Conservation (phyloP, 2,329 filamentous ascomycete genomes). For the Verticillium albo-atrum region DNA sequence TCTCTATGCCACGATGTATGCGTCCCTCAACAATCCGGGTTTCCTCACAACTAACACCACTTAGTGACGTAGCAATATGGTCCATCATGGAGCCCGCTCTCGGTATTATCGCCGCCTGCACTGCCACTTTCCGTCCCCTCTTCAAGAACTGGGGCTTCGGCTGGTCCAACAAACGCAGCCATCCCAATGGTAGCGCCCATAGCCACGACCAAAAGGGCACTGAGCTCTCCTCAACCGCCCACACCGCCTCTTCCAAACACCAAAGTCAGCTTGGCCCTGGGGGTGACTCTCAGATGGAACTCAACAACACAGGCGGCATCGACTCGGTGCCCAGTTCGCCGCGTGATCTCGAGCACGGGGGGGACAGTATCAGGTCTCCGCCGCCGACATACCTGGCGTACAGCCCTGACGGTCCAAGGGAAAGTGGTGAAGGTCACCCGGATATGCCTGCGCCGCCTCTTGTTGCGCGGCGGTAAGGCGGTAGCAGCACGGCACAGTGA, state of each 20-base stretch:
- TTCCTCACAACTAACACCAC: not conserved
- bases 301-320: conserved; percentile 3
- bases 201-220: not conserved
- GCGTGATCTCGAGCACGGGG: not conserved
- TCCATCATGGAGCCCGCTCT: conserved; percentile 26
- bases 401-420: not conserved
- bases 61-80: conserved; percentile 25
- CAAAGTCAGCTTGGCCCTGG: not conserved
- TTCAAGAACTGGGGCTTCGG: conserved; percentile 22
- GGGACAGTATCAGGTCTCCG: not conserved
- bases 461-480: not conserved
- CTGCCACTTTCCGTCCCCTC: conserved; percentile 24
- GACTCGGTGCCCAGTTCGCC: not conserved
- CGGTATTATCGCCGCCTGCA: conserved; percentile 26
- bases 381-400: not conserved
- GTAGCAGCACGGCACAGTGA: not conserved
- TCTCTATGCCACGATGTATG: conserved; percentile 26
- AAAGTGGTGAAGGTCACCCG: not conserved
- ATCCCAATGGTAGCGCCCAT: not conserved
- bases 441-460: conserved; percentile 1
- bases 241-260: not conserved
- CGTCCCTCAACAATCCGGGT: too few relatives aligned
- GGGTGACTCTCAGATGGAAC: conserved; percentile 8
- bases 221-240: not conserved
- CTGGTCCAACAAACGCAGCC: conserved; percentile 6